Base-by-base conservation (phyloP, 2,329 filamentous ascomycete genomes). In the Aspergillus bombycis region DNA sequence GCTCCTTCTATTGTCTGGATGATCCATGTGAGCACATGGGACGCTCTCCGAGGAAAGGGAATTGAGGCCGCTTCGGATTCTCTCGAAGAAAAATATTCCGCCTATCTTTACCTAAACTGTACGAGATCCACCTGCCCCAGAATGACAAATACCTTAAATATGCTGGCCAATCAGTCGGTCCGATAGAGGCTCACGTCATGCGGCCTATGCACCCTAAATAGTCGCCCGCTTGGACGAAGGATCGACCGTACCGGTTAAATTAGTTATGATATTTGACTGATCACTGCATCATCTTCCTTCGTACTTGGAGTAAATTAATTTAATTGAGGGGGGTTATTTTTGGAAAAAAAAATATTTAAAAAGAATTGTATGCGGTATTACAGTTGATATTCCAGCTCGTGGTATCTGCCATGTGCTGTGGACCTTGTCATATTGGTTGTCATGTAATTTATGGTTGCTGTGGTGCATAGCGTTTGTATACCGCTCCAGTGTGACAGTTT, bases 131-230 rank as follows among this genome's bases (percentile, higher is more conserved):
- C 60, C 45, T 11, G 54, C 58, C 57, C 50, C 55, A 65, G 45
- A 68, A 70, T 71, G 67, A 70, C 69, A 71, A 71, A 71, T 71
- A 70, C 65, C 67, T 70, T 70, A 69, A 61, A 60, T 64, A 62
- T 52, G 30, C 62, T 10, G 30, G 50, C 69, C 67, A 71, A 70
- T 67, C 58, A 26, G 66, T 28, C 45, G 1, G 19, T 19, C 3
- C 10, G 34, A 57, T 55, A 45, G 46, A 19, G 45, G 50, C 56
- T 69, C 65, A 68, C 62, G 62, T 68, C 65, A 66, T 65, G 62
- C 45, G 54, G 55, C 58, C 63, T 54, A 65, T 21, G n/a, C 21
- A 46, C 21, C 21, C 21, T 12, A 10, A 23, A 11, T 46, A 23
- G 21, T n/a, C 43, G 19, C 23, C 14, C 26, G 8, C 16, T 32